Evolutionary conservation across 352 stramenopile species (phyloP).

Genomic region (Phytophthora fragariae): DNA sequence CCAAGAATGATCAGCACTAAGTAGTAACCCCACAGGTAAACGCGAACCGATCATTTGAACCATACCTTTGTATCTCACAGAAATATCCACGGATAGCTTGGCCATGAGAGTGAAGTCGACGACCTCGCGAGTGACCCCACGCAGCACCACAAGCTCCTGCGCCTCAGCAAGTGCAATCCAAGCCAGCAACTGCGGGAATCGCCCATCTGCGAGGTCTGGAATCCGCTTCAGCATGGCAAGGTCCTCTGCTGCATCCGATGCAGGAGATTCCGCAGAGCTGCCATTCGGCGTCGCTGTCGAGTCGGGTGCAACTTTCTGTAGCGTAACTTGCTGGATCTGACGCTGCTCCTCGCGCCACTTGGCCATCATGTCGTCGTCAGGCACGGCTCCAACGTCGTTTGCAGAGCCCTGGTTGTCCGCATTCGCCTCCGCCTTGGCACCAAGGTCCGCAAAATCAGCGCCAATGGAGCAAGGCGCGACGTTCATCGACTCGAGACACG

Average conservation of each 20-base stretch:
- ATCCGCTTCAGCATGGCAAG: slow-evolving; percentile 56
- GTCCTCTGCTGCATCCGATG: slow-evolving; percentile 23
- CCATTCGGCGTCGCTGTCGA: slow-evolving; percentile 2
- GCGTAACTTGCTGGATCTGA: slow-evolving; percentile 16
- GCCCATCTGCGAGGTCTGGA: slow-evolving; percentile 59
- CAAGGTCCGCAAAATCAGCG: slow-evolving; percentile 44
- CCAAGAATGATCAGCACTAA: background rate
- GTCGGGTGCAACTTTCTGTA: background rate
- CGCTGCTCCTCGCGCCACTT: slow-evolving; percentile 71
- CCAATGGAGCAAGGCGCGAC: slow-evolving; percentile 42
- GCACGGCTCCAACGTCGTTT: slow-evolving; percentile 4
- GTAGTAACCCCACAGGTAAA: background rate
- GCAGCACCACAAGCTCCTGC: slow-evolving; percentile 72
- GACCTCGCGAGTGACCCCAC: slow-evolving; percentile 61
- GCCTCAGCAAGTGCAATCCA: slow-evolving; percentile 71
- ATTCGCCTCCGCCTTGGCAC: slow-evolving; percentile 18
- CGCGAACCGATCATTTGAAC: background rate
- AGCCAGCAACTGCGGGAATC: slow-evolving; percentile 56
- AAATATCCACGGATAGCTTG: slow-evolving; percentile 69
- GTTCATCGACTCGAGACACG: slow-evolving; percentile 55
- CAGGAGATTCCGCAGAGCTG: background rate
- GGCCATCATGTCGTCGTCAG: slow-evolving; percentile 52
- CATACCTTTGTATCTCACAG: slow-evolving; percentile 55
- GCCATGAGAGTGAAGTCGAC: slow-evolving; percentile 76
- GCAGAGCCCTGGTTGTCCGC: background rate